Conservation (phyloP, 306 rosid species). For the Trifolium fragiferum region DNA sequence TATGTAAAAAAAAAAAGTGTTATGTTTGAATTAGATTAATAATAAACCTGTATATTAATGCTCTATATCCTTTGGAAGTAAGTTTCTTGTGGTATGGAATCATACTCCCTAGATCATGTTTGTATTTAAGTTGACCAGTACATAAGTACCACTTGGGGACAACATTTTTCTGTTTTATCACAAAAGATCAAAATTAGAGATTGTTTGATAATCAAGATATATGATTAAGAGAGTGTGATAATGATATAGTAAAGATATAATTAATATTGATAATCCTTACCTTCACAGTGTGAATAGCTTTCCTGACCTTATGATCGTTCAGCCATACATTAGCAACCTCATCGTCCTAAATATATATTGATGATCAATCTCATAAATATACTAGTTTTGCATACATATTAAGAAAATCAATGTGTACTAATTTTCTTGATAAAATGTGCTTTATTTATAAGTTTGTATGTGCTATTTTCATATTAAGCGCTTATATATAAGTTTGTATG, state of each 20-base stretch:
- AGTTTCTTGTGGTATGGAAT: constrained; percentile 2
- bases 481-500: too few relatives aligned
- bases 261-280: not conserved
- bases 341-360: not conserved
- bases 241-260: too few relatives aligned
- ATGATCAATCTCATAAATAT: too few relatives aligned
- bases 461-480: too few relatives aligned
- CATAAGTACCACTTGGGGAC: not conserved
- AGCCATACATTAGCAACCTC: not conserved
- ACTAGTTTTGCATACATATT: too few relatives aligned
- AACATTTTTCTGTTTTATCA: not conserved
- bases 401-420: too few relatives aligned
- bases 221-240: not conserved
- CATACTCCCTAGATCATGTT: not conserved
- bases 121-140: not conserved
- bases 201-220: not conserved
- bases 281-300: too few relatives aligned
- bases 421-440: too few relatives aligned
- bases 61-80: not conserved
- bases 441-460: too few relatives aligned
- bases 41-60: not conserved
- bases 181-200: not conserved
- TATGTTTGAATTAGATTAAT: not conserved
- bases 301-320: not conserved
- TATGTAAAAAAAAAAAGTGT: not conserved